Evolutionary conservation across 1,284 basidiomycete species (phyloP), one percentile per base, ranked within the genome.

Genomic region (Pholiota adiposa): DNA sequence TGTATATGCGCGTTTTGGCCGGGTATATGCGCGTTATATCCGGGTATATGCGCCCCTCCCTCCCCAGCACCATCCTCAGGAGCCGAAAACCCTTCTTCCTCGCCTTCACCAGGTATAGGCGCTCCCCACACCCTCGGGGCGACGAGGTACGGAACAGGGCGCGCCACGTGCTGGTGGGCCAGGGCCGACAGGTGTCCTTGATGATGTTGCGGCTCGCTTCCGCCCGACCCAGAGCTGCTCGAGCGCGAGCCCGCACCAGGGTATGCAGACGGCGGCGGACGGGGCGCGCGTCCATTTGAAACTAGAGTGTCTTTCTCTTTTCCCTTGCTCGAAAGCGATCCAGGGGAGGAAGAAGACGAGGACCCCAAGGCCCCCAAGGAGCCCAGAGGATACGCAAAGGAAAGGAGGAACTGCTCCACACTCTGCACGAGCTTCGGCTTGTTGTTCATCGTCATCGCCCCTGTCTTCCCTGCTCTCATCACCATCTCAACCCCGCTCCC

Each of bases 391-490:
- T 73, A 74, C 0, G 73, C 67, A 59, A 73, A 76, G 0, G 69
- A 65, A 4, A 75, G 63, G 2, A 77, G 56, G 57, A 77, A 75
- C 43, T 74, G 71, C 46, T 76, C 75, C 33, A 77, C 72, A 51
- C 70, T 68, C 41, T 74, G 70, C 4, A 69, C 72, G 52, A 77
- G 66, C 59, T 73, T 75, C 2, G 69, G 60, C 53, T 72, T n/a
- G n/a, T n/a, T n/a, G n/a, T n/a, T n/a, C n/a, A n/a, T n/a, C n/a
- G n/a, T n/a, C n/a, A n/a, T n/a, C n/a, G n/a, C n/a, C n/a, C n/a
- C n/a, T n/a, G n/a, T n/a, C n/a, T n/a, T n/a, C n/a, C n/a, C n/a
- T n/a, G n/a, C n/a, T n/a, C n/a, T n/a, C n/a, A n/a, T n/a, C n/a
- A n/a, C n/a, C n/a, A n/a, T n/a, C n/a, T n/a, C n/a, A n/a, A n/a